Conservation (phyloP, 208 protist genomes). For the Porcisia deanei region DNA sequence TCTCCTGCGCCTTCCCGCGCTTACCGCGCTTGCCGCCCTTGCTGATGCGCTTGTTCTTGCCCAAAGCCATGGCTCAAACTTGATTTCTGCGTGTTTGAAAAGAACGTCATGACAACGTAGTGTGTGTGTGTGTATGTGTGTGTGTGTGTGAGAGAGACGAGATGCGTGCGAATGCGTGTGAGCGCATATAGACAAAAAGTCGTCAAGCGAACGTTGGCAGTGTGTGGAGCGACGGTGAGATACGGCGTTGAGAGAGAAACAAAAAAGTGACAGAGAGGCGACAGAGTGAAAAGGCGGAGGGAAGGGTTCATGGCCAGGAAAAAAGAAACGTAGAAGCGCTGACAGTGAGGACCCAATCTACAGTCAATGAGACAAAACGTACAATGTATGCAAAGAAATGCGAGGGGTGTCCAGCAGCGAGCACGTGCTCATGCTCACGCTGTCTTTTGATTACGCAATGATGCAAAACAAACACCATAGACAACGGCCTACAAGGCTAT, state of each 20-base stretch:
- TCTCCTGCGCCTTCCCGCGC: constrained; percentile 93
- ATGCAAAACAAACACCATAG: no score
- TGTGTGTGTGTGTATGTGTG: background rate
- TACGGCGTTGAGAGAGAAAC: no score
- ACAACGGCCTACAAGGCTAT: no score
- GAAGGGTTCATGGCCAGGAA: no score
- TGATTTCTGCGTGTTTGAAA: background rate
- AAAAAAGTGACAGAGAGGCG: no score
- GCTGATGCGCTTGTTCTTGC: constrained; percentile 96
- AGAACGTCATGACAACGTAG: background rate
- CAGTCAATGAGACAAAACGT: no score
- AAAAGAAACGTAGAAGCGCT: no score
- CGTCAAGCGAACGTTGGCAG: background rate
- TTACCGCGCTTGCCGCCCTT: constrained; percentile 97
- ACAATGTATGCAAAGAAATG: no score
- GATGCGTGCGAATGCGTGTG: background rate
- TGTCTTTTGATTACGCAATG: background rate
- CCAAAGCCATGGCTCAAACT: constrained; percentile 81
- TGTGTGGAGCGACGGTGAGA: background rate
- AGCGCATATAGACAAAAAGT: background rate
- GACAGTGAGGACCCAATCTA: no score
- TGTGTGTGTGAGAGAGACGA: background rate
- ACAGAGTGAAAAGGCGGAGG: no score
- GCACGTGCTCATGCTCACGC: background rate
- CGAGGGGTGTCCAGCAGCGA: no score